phyloP scores from a whole-genome alignment of 2,329 filamentous ascomycete species.

The Sarocladium kiliense region DNA sequence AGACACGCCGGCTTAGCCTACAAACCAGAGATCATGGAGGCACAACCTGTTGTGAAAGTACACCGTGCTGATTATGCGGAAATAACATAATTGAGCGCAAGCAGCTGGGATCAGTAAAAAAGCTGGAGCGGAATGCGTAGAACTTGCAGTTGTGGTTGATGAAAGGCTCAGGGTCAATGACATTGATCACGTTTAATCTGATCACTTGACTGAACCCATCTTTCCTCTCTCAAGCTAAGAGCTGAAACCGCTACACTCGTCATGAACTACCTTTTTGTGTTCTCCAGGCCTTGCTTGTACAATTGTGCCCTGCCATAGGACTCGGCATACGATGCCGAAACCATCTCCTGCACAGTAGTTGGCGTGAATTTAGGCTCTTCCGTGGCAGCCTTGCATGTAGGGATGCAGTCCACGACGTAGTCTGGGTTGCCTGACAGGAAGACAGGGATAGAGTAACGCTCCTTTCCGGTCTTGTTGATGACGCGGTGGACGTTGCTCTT shows the following conservation, averaged over 20 bases:
- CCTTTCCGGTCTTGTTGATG: conserved; percentile 42
- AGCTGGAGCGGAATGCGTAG: no score
- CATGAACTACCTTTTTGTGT: conserved; percentile 1
- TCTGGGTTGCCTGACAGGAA: conserved; percentile 52
- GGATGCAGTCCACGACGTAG: conserved; percentile 27
- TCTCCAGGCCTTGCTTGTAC: conserved; percentile 25
- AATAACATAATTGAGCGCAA: no score
- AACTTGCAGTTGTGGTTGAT: no score
- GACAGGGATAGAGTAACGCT: conserved; percentile 52
- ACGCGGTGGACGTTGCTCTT: conserved; percentile 50
- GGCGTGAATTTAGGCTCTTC: conserved; percentile 24
- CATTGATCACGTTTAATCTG: neutral
- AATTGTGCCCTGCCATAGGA: conserved; percentile 26
- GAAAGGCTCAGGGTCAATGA: no score
- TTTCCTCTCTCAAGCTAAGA: neutral
- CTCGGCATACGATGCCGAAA: conserved; percentile 26
- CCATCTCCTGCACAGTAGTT: conserved; percentile 26
- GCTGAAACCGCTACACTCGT: neutral
- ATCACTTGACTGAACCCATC: neutral
- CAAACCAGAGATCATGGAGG: no score
- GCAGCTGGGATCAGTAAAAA: no score
- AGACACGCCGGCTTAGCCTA: no score
- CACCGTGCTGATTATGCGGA: no score
- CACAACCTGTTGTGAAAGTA: no score
- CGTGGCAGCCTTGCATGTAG: conserved; percentile 21